Evolutionary conservation across 306 rosid species (phyloP).

Genomic region (Arachis hypogaea): DNA sequence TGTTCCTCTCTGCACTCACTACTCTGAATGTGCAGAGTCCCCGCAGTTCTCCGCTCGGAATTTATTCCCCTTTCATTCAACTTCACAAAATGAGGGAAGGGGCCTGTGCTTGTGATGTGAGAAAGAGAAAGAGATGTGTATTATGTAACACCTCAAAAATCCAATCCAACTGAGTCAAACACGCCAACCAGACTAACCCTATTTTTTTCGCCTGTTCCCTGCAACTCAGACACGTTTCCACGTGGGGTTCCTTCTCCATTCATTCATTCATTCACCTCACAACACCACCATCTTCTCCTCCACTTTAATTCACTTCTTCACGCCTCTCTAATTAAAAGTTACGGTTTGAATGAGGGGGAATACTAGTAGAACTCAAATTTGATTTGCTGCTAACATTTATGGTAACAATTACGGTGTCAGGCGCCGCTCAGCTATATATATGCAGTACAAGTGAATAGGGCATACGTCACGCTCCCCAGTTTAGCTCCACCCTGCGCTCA

Average conservation of each 20-base stretch:
- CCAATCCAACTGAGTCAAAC: conserved; percentile 53
- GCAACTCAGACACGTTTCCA: conserved; percentile 73
- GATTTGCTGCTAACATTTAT: neutral
- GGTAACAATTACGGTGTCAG: conserved; percentile 37
- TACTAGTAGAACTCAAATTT: neutral
- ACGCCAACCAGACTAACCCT: conserved; percentile 52
- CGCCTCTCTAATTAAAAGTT: neutral
- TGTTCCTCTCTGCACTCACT: conserved; percentile 42
- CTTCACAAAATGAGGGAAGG: neutral
- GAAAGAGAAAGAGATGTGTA: neutral
- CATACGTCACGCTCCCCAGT: conserved; percentile 50
- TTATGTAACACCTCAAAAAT: too few relatives aligned
- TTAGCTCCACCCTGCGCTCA: conserved; percentile 2
- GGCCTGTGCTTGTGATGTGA: neutral
- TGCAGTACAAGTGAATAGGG: conserved; percentile 55
- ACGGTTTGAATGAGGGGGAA: too few relatives aligned
- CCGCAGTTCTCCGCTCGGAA: neutral
- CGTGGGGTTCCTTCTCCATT: conserved; percentile 57
- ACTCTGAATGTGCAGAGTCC: conserved; percentile 33
- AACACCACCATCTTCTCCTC: too few relatives aligned
- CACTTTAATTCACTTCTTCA: neutral
- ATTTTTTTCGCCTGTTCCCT: conserved; percentile 62
- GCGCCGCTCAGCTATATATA: conserved; percentile 43
- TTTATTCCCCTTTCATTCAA: neutral
- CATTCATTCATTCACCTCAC: too few relatives aligned